phyloP scores from a whole-genome alignment of 2,329 filamentous ascomycete species.

The Orbilia ellipsospora region DNA sequence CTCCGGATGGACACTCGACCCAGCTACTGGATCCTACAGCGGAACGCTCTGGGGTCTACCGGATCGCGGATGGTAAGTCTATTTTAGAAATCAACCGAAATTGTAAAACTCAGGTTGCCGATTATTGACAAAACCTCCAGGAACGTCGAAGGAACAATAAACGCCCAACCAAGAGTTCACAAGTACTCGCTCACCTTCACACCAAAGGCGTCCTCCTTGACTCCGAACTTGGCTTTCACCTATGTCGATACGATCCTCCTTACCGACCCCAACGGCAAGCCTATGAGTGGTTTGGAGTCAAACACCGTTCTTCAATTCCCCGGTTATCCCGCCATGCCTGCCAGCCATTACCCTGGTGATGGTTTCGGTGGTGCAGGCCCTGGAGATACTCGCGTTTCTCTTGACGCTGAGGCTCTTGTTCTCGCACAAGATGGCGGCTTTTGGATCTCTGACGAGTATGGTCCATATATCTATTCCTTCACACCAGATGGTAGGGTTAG shows the following conservation, averaged over 20 bases:
- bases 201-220: conserved; percentile 66
- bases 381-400: conserved; percentile 70
- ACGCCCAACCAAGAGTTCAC: conserved; percentile 75
- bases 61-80: conserved; percentile 72
- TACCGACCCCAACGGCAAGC: conserved; percentile 71
- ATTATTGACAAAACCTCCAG: conserved; percentile 57
- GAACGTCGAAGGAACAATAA: conserved; percentile 78
- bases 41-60: conserved; percentile 74
- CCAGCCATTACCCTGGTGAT: conserved; percentile 73
- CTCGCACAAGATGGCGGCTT: conserved; percentile 70
- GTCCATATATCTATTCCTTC: conserved; percentile 77
- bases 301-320: conserved; percentile 68
- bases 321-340: conserved; percentile 72
- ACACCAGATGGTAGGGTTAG: conserved; percentile 70
- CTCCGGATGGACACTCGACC: conserved; percentile 71
- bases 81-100: conserved; percentile 19
- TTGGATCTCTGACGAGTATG: conserved; percentile 78
- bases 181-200: conserved; percentile 73
- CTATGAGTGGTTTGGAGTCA: conserved; percentile 73
- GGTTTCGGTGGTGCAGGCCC: conserved; percentile 73
- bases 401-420: conserved; percentile 76
- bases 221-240: conserved; percentile 71
- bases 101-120: background rate
- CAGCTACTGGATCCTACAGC: conserved; percentile 68
- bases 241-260: conserved; percentile 75